Percentiles rank a stretch among this genome's conserved stretches.
phyloP scores from a whole-genome alignment of 345 rosid species.

The Lepidium africanum region DNA sequence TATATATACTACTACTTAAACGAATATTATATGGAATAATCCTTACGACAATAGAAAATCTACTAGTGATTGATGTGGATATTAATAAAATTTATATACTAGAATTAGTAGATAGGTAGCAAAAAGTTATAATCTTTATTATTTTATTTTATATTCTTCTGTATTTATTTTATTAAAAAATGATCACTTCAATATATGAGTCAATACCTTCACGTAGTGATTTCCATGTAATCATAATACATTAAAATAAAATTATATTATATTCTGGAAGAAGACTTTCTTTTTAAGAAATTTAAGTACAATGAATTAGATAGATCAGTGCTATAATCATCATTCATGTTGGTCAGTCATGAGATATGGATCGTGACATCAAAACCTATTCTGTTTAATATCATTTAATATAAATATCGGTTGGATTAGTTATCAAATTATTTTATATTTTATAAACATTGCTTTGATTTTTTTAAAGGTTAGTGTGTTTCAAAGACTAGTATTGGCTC shows the following conservation, averaged over 20 bases:
- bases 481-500: neutral
- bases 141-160: neutral
- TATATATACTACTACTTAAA: neutral
- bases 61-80: neutral
- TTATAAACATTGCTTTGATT: neutral
- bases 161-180: neutral
- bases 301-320: neutral
- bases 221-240: neutral
- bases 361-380: constrained; percentile 4
- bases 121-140: neutral
- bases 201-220: neutral
- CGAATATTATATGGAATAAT: neutral
- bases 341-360: neutral
- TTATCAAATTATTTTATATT: neutral
- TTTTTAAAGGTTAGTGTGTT: neutral
- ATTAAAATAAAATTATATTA: neutral
- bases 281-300: neutral
- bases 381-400: neutral
- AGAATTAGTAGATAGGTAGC: neutral
- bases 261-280: neutral
- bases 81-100: neutral
- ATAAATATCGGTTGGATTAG: neutral
- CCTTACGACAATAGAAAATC: neutral
- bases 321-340: constrained; percentile 8
- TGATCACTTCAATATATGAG: neutral